phyloP scores from a whole-genome alignment of 169 alveolate genomes.

The Plasmodium malariae region DNA sequence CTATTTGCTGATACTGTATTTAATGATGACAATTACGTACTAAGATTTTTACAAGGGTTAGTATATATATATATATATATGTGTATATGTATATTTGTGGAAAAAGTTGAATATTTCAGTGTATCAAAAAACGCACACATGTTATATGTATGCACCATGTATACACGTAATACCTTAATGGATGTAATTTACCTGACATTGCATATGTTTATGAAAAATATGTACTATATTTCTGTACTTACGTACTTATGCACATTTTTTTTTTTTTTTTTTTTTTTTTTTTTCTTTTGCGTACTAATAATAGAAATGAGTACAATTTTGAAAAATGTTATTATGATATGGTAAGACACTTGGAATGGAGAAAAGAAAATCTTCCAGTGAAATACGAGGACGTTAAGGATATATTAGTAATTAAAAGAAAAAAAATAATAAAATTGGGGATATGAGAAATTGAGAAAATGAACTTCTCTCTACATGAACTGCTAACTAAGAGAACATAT shows the following conservation, averaged over 20 bases:
- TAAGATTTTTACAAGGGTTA: slow-evolving; percentile 82
- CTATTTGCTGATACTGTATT: slow-evolving; percentile 77
- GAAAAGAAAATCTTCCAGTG: slow-evolving; percentile 83
- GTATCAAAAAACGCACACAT: too few species aligned
- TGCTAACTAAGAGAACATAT: too few species aligned
- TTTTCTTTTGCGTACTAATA: too few species aligned
- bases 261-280: neutral
- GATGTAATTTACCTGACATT: too few species aligned
- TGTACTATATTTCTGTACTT: too few species aligned
- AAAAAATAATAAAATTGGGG: too few species aligned
- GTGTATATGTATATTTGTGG: too few species aligned
- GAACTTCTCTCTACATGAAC: slow-evolving; percentile 77
- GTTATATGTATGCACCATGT: too few species aligned
- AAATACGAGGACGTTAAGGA: slow-evolving; percentile 60
- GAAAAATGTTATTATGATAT: slow-evolving; percentile 79
- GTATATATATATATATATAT: neutral
- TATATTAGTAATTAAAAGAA: slow-evolving; percentile 14
- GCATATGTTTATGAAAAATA: too few species aligned
- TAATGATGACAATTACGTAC: slow-evolving; percentile 81
- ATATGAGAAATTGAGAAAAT: neutral
- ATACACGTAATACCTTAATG: too few species aligned
- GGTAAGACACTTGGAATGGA: slow-evolving; percentile 81
- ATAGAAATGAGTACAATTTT: slow-evolving; percentile 75
- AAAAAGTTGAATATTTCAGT: too few species aligned
- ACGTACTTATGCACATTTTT: neutral